Evolutionary conservation across 2,329 filamentous ascomycete species (phyloP), one percentile per base, ranked within the genome.

Genomic region (Aspergillus sp.): DNA sequence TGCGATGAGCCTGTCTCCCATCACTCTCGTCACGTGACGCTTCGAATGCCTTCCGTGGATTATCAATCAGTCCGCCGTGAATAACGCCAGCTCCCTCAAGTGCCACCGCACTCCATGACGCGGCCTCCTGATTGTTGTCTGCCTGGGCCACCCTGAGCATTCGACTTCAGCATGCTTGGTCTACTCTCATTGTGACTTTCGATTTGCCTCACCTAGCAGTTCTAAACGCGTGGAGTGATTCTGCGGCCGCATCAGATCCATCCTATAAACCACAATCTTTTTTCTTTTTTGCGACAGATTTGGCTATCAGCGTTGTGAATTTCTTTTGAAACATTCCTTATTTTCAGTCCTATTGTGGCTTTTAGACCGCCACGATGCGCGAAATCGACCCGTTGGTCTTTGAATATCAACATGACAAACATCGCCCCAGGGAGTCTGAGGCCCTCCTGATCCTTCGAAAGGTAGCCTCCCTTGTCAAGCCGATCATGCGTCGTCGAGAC

Each of bases 381-480:
- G 76, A 79, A 61, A 55, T 74, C 40, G 78, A 82, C 50, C 67
- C 79, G 17, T 63, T 80, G 7, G 70, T 83, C 32, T 66, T 63
- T 4, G 73, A 77, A 60, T 83, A 80, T 58, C 76, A 80, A 42
- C 79, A 82, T 71, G 70, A 82, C n/a, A 76, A 76, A 43, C 68
- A 72, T 24, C 69, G 74, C 8, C 72, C 74, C 10, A 72, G 78
- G 10, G 76, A 79, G 56, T 68, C 73, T n/a, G 79, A 82, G 55
- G 80, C 79, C 10, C 65, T 82, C 3, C 65, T 82, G 33, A 83
- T 82, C 52, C 79, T 97, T 20, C 88, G 85, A 63, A 92, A 88
- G 71, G 81, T 95, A 38, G 90, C 90, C 2, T 95, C 91, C 22
- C 74, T 95, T 52, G 92, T 96, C 56, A 96, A 96, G 70, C 93